Percentiles rank a stretch among this genome's conserved stretches.
Conservation (phyloP, 2,329 filamentous ascomycete genomes). For the Colletotrichum musae region DNA sequence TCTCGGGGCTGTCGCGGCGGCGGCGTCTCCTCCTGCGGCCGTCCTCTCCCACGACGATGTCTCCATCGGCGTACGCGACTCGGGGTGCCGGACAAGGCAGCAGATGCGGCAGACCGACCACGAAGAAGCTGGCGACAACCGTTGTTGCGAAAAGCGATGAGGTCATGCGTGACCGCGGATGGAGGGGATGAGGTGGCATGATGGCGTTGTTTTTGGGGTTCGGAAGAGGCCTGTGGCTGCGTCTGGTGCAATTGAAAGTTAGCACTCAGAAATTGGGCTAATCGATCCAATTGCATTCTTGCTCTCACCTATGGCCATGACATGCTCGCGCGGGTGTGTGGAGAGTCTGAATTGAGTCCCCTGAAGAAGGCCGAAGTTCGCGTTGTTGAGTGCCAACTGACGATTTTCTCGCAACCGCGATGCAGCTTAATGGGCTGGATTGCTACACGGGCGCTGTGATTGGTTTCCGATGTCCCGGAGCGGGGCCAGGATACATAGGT, state of each 20-base stretch:
- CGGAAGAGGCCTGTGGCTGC: constrained; percentile 23
- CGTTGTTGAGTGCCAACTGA: constrained; percentile 5
- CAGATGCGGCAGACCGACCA: constrained; percentile 90
- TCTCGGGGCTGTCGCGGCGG: constrained; percentile 53
- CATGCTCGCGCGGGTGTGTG: constrained; percentile 37
- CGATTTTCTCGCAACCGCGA: constrained; percentile 29
- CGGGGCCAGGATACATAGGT: constrained; percentile 17
- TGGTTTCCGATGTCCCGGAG: constrained; percentile 14
- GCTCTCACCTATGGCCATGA: constrained; percentile 37
- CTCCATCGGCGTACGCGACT: constrained; percentile 80
- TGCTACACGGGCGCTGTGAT: constrained; percentile 30
- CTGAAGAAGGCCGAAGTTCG: constrained; percentile 14
- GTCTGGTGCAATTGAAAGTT: constrained; percentile 32
- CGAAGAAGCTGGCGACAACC: constrained; percentile 88
- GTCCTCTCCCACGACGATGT: constrained; percentile 61
- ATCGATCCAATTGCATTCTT: not conserved
- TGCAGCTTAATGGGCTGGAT: constrained; percentile 26
- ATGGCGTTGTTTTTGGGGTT: constrained; percentile 43
- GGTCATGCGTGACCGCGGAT: constrained; percentile 93
- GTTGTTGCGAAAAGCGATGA: constrained; percentile 96
- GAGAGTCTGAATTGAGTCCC: constrained; percentile 14
- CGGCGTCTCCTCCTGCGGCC: constrained; percentile 61
- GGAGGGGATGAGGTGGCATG: constrained; percentile 87
- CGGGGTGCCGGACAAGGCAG: constrained; percentile 92
- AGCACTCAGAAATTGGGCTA: not conserved